Evolutionary conservation across 1,284 basidiomycete species (phyloP).

Genomic region (Cutaneotrichosporon cyanovorans): DNA sequence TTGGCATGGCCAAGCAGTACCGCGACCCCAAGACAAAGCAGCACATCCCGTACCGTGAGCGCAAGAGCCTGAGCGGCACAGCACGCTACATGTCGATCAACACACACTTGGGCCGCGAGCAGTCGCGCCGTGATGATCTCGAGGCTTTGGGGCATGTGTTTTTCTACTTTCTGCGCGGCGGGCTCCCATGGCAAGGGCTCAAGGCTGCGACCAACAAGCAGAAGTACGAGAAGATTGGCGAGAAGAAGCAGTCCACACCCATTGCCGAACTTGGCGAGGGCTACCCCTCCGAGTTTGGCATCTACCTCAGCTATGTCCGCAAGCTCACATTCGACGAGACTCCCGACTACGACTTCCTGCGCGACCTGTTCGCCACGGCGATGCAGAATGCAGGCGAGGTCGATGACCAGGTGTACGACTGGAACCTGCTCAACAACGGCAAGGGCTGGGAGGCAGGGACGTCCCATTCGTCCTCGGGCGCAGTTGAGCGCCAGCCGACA

Average conservation of each 20-base stretch:
- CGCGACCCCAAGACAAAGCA: conserved; percentile 94
- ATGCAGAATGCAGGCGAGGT: conserved; percentile 79
- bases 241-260: conserved; percentile 95
- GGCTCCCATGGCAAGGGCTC: conserved; percentile 90
- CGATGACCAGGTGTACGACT: conserved; percentile 84
- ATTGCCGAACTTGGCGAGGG: conserved; percentile 91
- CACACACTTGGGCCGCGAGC: conserved; percentile 89
- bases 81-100: conserved; percentile 98
- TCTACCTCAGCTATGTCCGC: conserved; percentile 94
- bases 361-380: conserved; percentile 84
- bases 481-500: conserved; percentile 33
- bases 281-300: conserved; percentile 81
- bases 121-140: conserved; percentile 87
- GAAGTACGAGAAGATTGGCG: conserved; percentile 98
- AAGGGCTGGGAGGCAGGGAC: conserved; percentile 86
- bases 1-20: conserved; percentile 98
- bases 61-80: conserved; percentile 81
- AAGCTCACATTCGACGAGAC: conserved; percentile 94
- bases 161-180: conserved; percentile 93
- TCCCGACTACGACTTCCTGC: conserved; percentile 90
- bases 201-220: conserved; percentile 97
- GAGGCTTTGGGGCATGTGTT: conserved; percentile 95
- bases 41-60: conserved; percentile 92
- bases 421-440: conserved; percentile 81
- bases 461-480: conserved; percentile 19